Conservation (phyloP, 139 green algal genomes). For the Picochlorum costavermella region DNA sequence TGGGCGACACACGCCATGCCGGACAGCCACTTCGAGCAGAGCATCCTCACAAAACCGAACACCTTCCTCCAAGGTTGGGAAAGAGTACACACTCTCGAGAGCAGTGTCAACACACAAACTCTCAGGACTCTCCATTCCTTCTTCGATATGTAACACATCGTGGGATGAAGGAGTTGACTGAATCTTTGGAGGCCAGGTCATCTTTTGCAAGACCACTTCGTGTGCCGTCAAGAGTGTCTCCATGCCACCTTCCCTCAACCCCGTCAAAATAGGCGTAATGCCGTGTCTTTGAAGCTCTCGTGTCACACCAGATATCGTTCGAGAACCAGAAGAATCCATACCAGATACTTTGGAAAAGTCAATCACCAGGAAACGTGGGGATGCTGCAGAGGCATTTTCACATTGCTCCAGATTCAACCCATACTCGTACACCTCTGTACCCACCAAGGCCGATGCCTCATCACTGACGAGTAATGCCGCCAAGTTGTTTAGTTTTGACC, state of each 20-base stretch:
- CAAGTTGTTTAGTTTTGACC: constrained; percentile 12
- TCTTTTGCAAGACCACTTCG: constrained; percentile 11
- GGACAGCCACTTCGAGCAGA: constrained; percentile 14
- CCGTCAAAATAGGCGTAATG: constrained; percentile 20
- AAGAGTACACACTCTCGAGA: neutral
- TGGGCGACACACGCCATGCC: constrained; percentile 20
- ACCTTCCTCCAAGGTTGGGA: constrained; percentile 18
- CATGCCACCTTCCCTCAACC: neutral
- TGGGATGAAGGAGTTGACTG: neutral
- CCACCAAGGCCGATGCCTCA: constrained; percentile 7
- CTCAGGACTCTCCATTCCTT: neutral
- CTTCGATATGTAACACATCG: neutral
- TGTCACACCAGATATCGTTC: constrained; percentile 10
- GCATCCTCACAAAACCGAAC: constrained; percentile 23
- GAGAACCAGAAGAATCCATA: constrained; percentile 23
- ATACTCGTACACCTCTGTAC: constrained; percentile 5
- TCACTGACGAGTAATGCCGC: constrained; percentile 13
- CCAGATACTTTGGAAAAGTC: constrained; percentile 23
- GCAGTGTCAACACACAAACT: neutral
- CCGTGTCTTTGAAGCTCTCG: constrained; percentile 16
- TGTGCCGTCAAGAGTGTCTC: constrained; percentile 16
- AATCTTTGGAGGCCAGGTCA: constrained; percentile 19
- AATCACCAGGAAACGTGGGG: constrained; percentile 22
- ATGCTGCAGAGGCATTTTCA: neutral
- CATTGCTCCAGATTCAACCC: constrained; percentile 9